Base-by-base conservation (phyloP, 1,139 yeast species). In the Yamadazyma triangularis region DNA sequence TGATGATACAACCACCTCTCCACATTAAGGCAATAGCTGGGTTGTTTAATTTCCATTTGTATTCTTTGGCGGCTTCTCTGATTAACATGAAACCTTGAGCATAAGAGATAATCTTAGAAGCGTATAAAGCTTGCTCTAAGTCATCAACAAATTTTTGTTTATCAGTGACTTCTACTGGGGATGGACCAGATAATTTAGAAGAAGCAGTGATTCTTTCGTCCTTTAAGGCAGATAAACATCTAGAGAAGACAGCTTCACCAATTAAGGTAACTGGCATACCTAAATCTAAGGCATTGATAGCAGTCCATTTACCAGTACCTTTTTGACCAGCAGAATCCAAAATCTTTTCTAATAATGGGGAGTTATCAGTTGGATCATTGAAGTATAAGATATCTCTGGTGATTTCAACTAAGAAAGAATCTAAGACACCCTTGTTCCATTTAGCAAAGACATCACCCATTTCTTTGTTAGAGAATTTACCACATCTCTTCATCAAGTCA, bases 231-330 rank as follows among this genome's bases (percentile, higher is more conserved):
- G 97, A 89, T 56, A 91, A 72, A 73, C 95, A 86, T 75, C 98
- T 85, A 44, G 97, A 74, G 60, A 91, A 89, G 49, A 91, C 98
- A 39, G 98, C 97, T 75, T 91, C 98, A 65, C 97, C 96, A 55
- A 91, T 91, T 60, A 91, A 77, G 44, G 98, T 88, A 55, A 91
- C 96, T 49, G 98, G 98, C 82, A 86, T 86, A 66, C 97, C 98
- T 55, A 91, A 77, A 67, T 91, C 98, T 55, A 91, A 76, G 43
- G 98, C 97, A 62, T 88, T 88, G 64, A 89, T 85, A 45, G 97
- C 97, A 50, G 97, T 91, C 98, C 98, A 91, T 76, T 91, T 91
- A 73, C 98, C 98, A 49, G 98, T 91, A 78, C 98, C 98, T 78
- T 91, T 91, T 75, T 91, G 98, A 54, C 98, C 98, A 50, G 98